Evolutionary conservation across 345 rosid species (phyloP).

Genomic region (Corchorus olitorius): DNA sequence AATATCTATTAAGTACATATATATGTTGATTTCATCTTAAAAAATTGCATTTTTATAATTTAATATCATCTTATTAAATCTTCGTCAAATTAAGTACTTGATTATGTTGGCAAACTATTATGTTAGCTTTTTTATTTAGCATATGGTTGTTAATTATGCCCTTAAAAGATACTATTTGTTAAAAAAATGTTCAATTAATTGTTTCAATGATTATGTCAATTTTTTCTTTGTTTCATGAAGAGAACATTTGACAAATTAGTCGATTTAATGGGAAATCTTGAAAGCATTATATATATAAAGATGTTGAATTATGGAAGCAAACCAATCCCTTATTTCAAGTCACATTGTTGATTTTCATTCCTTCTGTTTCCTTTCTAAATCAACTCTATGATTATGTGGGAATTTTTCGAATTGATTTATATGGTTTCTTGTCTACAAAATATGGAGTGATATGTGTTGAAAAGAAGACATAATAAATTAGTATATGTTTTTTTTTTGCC

Average conservation of each 20-base stretch:
- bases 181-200: neutral
- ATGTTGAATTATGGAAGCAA: neutral
- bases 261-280: neutral
- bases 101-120: neutral
- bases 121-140: neutral
- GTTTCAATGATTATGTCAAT: neutral
- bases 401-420: neutral
- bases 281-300: neutral
- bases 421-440: neutral
- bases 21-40: too few species aligned
- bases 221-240: neutral
- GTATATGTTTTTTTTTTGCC: too few species aligned
- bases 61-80: neutral
- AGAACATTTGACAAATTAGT: neutral
- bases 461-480: constrained; percentile 1
- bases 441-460: neutral
- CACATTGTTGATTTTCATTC: neutral
- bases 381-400: neutral
- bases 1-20: too few species aligned
- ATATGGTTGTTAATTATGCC: neutral
- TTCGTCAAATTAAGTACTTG: too few species aligned
- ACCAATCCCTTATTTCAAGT: constrained; percentile 6
- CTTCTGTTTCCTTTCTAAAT: neutral
- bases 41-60: neutral
- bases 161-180: neutral